Base-by-base conservation (phyloP, 2,329 filamentous ascomycete genomes). In the Paraphaeosphaeria sporulosa region DNA sequence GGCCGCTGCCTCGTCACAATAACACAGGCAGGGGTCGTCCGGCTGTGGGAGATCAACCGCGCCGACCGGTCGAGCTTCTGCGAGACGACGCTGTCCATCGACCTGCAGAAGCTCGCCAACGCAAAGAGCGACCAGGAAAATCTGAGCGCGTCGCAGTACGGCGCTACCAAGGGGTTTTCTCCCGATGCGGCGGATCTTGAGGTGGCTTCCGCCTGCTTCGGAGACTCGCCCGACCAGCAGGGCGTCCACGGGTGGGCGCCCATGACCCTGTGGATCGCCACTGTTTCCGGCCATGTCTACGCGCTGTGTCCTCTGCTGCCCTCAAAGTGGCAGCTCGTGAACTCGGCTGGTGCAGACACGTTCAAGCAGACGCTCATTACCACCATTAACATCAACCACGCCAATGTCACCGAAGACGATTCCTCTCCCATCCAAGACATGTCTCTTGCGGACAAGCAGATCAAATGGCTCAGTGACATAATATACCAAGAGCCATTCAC, bases 181-280 rank as follows among this genome's bases (percentile, higher is more conserved):
- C 91, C 93, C 0, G 94, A 98, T 75, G 87, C 87, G 1, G 89
- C 96, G 60, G 94, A 98, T 74, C 96, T 99, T 90, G 92, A 97
- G 72, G 93, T 96, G 23, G 93, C 93, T 4, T 90, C 94, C 1
- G 93, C 94, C 53, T 92, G 89, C 74, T 99, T 99, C 80, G 94
- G 93, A 15, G 93, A 93, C 27, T 81, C 76, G 53, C 86, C 85
- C 10, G 80, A 76, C 34, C 71, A 77, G 57, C 82, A 85, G 56
- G 85, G 84, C 40, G 86, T 89, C 64, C 83, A 87, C 70, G 85
- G 86, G 1, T 99, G 95, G 95, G 91, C 93, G 8, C 88, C 94
- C 10, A 97, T 97, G 91, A 98, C 95, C 0, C 83, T 99, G 12
- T 99, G 94, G 92, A 82, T 98, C 54, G 93, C 94, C n/a, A 99